These are phyloP conservation scores for Colletotrichum acutatum DNA, from an alignment of 2,329 filamentous ascomycete genomes.

Conservation along the genomic window DNA sequence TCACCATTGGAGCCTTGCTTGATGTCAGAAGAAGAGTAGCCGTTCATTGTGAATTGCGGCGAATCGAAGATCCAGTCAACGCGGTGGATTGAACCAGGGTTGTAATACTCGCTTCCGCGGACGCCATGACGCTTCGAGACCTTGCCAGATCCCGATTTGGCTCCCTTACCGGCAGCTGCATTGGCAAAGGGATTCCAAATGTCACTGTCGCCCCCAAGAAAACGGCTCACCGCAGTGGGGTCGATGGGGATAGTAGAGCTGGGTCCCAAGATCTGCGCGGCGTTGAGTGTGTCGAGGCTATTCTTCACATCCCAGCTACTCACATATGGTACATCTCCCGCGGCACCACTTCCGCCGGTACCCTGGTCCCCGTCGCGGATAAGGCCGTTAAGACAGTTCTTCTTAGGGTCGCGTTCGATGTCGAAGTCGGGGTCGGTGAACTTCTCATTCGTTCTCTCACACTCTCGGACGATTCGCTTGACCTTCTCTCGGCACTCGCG, in stretches of 20 bases:
- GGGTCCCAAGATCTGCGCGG: conserved; percentile 38
- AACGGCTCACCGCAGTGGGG: conserved; percentile 35
- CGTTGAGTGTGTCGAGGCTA: conserved; percentile 38
- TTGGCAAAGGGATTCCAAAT: not conserved
- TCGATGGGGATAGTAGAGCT: conserved; percentile 37
- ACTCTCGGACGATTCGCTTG: conserved; percentile 52
- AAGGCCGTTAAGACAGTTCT: conserved; percentile 51
- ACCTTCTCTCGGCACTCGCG: conserved; percentile 53
- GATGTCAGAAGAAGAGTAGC: conserved; percentile 53
- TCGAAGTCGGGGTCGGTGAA: conserved; percentile 58
- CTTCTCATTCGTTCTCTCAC: conserved; percentile 56
- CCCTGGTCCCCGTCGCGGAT: conserved; percentile 31
- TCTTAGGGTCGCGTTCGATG: conserved; percentile 49
- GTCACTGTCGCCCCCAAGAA: conserved; percentile 30
- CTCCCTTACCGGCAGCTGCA: not conserved
- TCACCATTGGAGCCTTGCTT: conserved; percentile 66
- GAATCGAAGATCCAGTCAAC: conserved; percentile 56
- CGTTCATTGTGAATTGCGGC: conserved; percentile 52
- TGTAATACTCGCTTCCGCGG: conserved; percentile 36
- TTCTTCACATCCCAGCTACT: conserved; percentile 38
- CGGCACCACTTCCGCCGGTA: conserved; percentile 12
- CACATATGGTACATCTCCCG: conserved; percentile 26
- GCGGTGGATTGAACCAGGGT: conserved; percentile 53
- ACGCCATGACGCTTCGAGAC: conserved; percentile 23
- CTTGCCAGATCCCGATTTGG: not conserved